Evolutionary conservation across 768 basidiomycete species (phyloP).

Genomic region (Hemileccinum impolitum): DNA sequence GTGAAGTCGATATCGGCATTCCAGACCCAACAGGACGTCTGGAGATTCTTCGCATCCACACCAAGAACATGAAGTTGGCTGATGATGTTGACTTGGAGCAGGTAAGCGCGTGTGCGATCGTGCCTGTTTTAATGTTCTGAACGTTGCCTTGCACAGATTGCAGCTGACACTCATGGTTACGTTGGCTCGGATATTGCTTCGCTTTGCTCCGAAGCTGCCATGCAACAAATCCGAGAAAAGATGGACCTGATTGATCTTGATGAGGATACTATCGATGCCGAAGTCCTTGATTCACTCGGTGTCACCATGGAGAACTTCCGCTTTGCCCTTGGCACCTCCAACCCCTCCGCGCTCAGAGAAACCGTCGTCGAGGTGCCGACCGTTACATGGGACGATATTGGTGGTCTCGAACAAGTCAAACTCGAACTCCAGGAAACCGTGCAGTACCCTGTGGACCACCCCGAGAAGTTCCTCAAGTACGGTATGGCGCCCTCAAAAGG

Average conservation of each 20-base stretch:
- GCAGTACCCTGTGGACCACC: conserved; percentile 99
- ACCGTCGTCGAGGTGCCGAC: conserved; percentile 99
- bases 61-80: conserved; percentile 98
- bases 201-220: conserved; percentile 97
- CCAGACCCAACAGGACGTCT: conserved; percentile 98
- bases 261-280: conserved; percentile 98
- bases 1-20: conserved; percentile 99
- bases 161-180: conserved; percentile 98
- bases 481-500: conserved; percentile 99
- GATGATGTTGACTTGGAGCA: conserved; percentile 98
- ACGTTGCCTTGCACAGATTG: conserved; percentile 56
- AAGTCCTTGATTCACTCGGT: conserved; percentile 97
- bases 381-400: conserved; percentile 98
- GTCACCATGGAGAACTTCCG: conserved; percentile 99
- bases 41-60: conserved; percentile 98
- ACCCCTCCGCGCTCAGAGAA: conserved; percentile 98
- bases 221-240: conserved; percentile 99
- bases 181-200: conserved; percentile 98
- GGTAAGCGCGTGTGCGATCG: conserved; percentile 34
- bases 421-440: conserved; percentile 98
- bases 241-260: conserved; percentile 97
- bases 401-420: conserved; percentile 99
- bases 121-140: conserved; percentile 2
- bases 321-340: conserved; percentile 94
- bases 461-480: conserved; percentile 99